These are phyloP conservation scores for Carex myosuroides DNA, from an alignment of 176 grass and related monocot species.

Conservation along the genomic window DNA sequence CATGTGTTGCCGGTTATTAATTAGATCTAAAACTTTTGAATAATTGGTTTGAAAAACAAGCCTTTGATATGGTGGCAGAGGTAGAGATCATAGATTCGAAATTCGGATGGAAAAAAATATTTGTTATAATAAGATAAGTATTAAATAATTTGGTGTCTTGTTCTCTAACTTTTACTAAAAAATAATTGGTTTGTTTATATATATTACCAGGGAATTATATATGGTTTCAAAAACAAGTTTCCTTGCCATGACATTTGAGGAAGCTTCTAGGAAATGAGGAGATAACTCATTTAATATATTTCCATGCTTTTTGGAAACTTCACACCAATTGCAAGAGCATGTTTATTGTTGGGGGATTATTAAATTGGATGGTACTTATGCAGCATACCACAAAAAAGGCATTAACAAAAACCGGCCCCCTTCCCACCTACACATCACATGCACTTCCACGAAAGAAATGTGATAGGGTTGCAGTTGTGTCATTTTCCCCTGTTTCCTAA, in stretches of 20 bases:
- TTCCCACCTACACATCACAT: conserved; percentile 19
- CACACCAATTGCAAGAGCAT: conserved; percentile 12
- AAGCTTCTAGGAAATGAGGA: neutral
- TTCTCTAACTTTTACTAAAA: no score
- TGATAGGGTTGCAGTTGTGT: conserved; percentile 13
- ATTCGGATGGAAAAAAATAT: no score
- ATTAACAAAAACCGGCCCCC: neutral
- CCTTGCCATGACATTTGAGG: neutral
- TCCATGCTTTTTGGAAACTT: neutral
- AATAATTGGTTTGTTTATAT: no score
- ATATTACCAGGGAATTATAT: no score
- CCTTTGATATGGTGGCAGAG: no score
- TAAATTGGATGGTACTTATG: neutral
- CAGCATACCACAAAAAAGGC: neutral
- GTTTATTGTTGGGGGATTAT: neutral
- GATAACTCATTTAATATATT: neutral
- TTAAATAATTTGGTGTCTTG: no score
- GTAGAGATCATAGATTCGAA: no score
- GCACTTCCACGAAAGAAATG: conserved; percentile 6
- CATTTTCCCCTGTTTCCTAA: neutral
- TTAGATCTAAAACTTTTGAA: neutral
- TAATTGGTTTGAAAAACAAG: no score
- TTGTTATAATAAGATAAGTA: no score
- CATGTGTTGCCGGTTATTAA: neutral
- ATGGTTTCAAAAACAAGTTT: neutral